These are phyloP conservation scores for Oryza glaberrima DNA, from an alignment of 176 grass and related monocot species.

Conservation along the genomic window DNA sequence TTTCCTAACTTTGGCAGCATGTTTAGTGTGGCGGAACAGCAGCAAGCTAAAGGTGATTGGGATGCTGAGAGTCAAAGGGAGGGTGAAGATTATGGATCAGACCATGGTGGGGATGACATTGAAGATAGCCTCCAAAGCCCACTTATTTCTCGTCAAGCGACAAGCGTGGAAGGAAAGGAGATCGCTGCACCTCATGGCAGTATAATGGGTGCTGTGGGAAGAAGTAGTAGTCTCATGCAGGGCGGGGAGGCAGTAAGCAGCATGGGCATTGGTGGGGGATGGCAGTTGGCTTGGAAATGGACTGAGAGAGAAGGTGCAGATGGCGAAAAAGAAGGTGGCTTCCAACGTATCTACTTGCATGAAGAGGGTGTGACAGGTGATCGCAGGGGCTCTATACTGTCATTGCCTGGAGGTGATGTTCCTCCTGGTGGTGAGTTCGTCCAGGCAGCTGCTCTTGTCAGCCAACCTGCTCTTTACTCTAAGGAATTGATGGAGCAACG, in stretches of 20 bases:
- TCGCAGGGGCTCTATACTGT: constrained; percentile 78
- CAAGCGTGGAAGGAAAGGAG: constrained; percentile 84
- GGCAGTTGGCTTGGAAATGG: constrained; percentile 99
- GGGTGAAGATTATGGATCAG: constrained; percentile 72
- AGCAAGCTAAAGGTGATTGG: constrained; percentile 78
- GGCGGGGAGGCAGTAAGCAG: constrained; percentile 74
- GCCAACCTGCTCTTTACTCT: constrained; percentile 80
- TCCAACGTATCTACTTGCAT: constrained; percentile 97
- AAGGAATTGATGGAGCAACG: constrained; percentile 75
- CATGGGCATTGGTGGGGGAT: constrained; percentile 97
- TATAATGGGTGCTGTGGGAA: constrained; percentile 58
- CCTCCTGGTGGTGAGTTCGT: constrained; percentile 75
- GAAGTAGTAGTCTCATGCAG: constrained; percentile 56
- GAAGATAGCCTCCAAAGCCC: constrained; percentile 83
- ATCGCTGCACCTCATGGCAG: constrained; percentile 63
- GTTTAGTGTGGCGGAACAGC: constrained; percentile 82
- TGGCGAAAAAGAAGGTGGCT: constrained; percentile 79
- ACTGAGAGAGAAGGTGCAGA: constrained; percentile 81
- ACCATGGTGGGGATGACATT: constrained; percentile 74
- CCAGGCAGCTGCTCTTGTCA: constrained; percentile 95
- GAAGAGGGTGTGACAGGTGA: constrained; percentile 69
- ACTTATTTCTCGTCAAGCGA: constrained; percentile 87
- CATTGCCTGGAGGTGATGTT: constrained; percentile 64
- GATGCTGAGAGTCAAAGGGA: constrained; percentile 84
- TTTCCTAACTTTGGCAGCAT: constrained; percentile 99